Conservation (phyloP, 495 filamentous ascomycete species). For the Aspergillus wentii region DNA sequence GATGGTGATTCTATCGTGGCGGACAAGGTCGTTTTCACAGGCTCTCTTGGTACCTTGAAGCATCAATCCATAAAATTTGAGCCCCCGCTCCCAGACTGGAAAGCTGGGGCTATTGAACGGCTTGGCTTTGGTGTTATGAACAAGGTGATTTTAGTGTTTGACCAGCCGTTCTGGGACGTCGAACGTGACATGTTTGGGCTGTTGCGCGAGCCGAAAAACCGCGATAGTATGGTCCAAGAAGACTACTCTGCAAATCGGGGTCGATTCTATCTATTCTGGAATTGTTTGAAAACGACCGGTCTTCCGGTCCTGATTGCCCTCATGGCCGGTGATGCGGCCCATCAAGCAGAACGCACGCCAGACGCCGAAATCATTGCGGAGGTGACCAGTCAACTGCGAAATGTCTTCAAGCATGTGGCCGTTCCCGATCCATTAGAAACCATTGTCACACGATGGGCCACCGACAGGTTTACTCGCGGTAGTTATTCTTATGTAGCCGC, state of each 20-base stretch:
- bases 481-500: slow-evolving; percentile 92
- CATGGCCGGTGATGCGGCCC: slow-evolving; percentile 95
- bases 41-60: slow-evolving; percentile 88
- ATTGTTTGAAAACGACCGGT: slow-evolving; percentile 83
- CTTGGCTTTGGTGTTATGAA: slow-evolving; percentile 93
- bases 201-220: slow-evolving; percentile 61
- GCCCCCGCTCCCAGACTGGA: slow-evolving; percentile 82
- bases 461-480: slow-evolving; percentile 81
- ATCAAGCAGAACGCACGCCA: slow-evolving; percentile 69
- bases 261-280: slow-evolving; percentile 96
- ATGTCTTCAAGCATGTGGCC: slow-evolving; percentile 54
- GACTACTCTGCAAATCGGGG: slow-evolving; percentile 64
- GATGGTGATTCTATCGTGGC: slow-evolving; percentile 74
- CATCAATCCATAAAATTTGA: slow-evolving; percentile 68
- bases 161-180: slow-evolving; percentile 89
- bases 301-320: slow-evolving; percentile 83
- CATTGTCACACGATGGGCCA: slow-evolving; percentile 90
- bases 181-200: slow-evolving; percentile 91
- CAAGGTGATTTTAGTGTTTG: slow-evolving; percentile 90
- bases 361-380: slow-evolving; percentile 73
- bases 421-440: slow-evolving; percentile 79
- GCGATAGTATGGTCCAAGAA: slow-evolving; percentile 51
- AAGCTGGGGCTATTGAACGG: slow-evolving; percentile 73
- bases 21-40: slow-evolving; percentile 82
- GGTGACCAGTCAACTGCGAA: slow-evolving; percentile 67